A percentile compares a stretch with the other conserved stretches of the same genome.
Conservation (phyloP, 345 rosid species). For the Rhodamnia rubescens region DNA sequence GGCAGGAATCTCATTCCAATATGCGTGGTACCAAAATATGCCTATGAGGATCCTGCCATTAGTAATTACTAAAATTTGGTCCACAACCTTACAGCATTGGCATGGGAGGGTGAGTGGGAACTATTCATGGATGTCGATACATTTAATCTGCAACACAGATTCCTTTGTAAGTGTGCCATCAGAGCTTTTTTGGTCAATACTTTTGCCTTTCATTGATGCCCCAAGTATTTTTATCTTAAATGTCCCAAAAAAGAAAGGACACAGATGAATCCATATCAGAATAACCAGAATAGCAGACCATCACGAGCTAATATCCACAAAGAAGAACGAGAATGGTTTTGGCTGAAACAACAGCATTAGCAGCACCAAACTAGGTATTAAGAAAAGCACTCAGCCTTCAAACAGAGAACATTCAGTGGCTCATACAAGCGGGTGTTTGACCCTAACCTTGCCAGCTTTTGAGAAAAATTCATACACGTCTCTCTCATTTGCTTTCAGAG, state of each 20-base stretch:
- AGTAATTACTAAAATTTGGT: not conserved
- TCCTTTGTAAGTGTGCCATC: not conserved
- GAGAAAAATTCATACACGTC: conserved; percentile 93
- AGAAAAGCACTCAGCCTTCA: not conserved
- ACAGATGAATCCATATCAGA: not conserved
- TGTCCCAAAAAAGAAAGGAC: not conserved
- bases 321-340: not conserved
- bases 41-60: not conserved
- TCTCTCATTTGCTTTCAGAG: conserved; percentile 84
- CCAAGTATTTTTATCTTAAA: not conserved
- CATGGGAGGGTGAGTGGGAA: not conserved
- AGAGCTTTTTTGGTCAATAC: not conserved
- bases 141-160: not conserved
- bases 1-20: not conserved
- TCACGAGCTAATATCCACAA: not conserved
- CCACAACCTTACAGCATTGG: not conserved
- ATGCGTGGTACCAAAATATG: not conserved
- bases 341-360: not conserved
- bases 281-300: not conserved
- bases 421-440: not conserved
- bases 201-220: not conserved
- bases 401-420: not conserved
- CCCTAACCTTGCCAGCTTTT: conserved; percentile 81
- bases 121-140: not conserved
- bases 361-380: not conserved